These are phyloP conservation scores for Ceratobasidium sp. DNA, from an alignment of 1,284 basidiomycete genomes.

Conservation along the genomic window DNA sequence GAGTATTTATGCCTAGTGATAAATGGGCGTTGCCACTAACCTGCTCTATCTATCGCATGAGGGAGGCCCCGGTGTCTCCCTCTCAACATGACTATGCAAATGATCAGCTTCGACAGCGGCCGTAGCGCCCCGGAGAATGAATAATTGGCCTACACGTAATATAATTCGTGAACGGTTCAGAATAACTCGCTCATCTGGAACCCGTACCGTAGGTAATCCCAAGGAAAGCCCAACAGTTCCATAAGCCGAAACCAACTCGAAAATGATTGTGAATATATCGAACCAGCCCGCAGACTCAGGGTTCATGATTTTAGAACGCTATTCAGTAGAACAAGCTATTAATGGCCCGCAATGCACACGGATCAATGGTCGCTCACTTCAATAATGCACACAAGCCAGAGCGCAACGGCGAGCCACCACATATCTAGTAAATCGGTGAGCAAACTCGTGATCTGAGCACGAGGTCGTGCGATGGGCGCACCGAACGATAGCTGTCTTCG, in stretches of 20 bases:
- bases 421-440: slow-evolving; percentile 62
- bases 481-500: slow-evolving; percentile 87
- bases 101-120: slow-evolving; percentile 83
- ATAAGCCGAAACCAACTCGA: slow-evolving; percentile 89
- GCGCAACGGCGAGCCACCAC: slow-evolving; percentile 83
- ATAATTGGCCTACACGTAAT: slow-evolving; percentile 64
- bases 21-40: slow-evolving; percentile 7
- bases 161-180: not conserved
- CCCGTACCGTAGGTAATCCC: slow-evolving; percentile 55
- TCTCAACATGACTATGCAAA: slow-evolving; percentile 87
- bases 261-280: slow-evolving; percentile 77
- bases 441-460: slow-evolving; percentile 16
- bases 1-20: not conserved
- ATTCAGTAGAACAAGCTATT: slow-evolving; percentile 19
- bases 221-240: slow-evolving; percentile 85
- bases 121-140: slow-evolving; percentile 80
- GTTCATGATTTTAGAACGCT: slow-evolving; percentile 65
- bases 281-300: slow-evolving; percentile 66
- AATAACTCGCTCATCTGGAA: slow-evolving; percentile 44
- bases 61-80: slow-evolving; percentile 83
- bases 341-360: slow-evolving; percentile 5
- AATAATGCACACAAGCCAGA: slow-evolving; percentile 84
- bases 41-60: slow-evolving; percentile 44
- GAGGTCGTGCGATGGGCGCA: slow-evolving; percentile 49
- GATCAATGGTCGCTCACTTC: slow-evolving; percentile 60